A percentile compares a stretch with the other conserved stretches of the same genome.
Evolutionary conservation across 2,329 filamentous ascomycete species (phyloP).

Genomic region (Incumbomyces lentus): DNA sequence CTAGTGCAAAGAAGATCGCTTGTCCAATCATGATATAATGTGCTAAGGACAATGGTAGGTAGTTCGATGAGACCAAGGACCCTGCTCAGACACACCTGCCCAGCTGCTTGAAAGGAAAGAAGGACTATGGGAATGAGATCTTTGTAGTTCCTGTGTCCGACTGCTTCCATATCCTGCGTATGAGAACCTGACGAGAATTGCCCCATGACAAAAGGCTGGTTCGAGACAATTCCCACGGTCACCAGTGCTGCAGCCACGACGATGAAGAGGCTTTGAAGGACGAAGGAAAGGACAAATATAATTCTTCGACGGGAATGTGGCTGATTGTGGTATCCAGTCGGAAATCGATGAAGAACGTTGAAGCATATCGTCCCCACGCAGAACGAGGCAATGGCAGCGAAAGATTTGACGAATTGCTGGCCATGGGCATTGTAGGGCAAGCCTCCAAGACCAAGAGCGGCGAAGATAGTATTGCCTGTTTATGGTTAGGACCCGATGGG

Average conservation of each 20-base stretch:
- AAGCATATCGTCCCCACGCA: constrained; percentile 32
- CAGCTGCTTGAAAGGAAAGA: constrained; percentile 32
- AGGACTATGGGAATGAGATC: constrained; percentile 30
- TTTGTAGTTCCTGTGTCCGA: constrained; percentile 14
- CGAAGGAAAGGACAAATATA: constrained; percentile 31
- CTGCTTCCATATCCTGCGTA: background rate
- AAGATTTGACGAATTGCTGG: constrained; percentile 34
- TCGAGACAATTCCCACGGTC: constrained; percentile 25
- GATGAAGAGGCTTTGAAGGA: constrained; percentile 28
- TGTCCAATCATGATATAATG: constrained; percentile 36
- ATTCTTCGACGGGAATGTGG: constrained; percentile 26
- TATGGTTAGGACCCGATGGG: background rate
- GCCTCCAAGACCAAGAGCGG: constrained; percentile 32
- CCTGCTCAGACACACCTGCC: constrained; percentile 34
- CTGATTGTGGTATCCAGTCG: constrained; percentile 25
- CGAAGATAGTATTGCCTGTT: constrained; percentile 35
- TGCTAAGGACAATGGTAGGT: constrained; percentile 37
- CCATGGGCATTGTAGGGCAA: constrained; percentile 29
- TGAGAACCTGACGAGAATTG: constrained; percentile 18
- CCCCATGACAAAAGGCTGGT: constrained; percentile 16
- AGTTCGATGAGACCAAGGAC: constrained; percentile 34
- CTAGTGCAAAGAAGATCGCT: constrained; percentile 29
- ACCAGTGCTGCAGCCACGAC: constrained; percentile 28
- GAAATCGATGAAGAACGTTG: constrained; percentile 25
- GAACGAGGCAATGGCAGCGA: constrained; percentile 31